Conservation (phyloP, 129 eudicot genomes). For the Helianthus annuus region DNA sequence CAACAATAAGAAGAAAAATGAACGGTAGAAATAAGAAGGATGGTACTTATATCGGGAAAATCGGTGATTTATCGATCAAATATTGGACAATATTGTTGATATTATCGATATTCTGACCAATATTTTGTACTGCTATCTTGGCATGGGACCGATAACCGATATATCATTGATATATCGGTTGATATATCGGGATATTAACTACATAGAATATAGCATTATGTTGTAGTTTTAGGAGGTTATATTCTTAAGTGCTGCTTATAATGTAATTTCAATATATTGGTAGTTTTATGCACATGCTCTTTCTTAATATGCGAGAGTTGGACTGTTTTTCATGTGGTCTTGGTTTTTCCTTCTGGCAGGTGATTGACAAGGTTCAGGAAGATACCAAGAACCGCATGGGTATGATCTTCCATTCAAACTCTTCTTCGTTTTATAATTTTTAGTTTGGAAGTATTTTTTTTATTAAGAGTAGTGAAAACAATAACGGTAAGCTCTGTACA, state of each 20-base stretch:
- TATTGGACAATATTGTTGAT: too few relatives aligned
- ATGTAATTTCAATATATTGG: neutral
- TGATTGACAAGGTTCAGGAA: constrained; percentile 69
- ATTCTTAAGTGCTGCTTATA: neutral
- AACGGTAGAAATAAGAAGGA: too few relatives aligned
- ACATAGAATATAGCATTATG: neutral
- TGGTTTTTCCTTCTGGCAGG: constrained; percentile 32
- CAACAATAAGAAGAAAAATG: too few relatives aligned
- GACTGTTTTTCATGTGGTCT: neutral
- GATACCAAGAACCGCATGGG: constrained; percentile 65
- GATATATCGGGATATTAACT: too few relatives aligned
- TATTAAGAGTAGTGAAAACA: neutral
- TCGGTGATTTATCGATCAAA: too few relatives aligned
- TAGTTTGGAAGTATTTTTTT: too few relatives aligned
- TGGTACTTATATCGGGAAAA: too few relatives aligned
- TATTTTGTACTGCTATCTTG: too few relatives aligned
- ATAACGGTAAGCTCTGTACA: neutral
- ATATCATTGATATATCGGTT: too few relatives aligned
- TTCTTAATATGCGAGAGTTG: neutral
- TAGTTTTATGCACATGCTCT: too few relatives aligned
- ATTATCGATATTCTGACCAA: too few relatives aligned
- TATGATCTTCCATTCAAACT: constrained; percentile 16
- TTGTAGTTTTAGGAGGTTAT: neutral
- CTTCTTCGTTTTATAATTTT: neutral
- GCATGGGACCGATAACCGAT: too few relatives aligned